phyloP scores from a whole-genome alignment of 306 rosid genomes.

The Psophocarpus tetragonolobus region DNA sequence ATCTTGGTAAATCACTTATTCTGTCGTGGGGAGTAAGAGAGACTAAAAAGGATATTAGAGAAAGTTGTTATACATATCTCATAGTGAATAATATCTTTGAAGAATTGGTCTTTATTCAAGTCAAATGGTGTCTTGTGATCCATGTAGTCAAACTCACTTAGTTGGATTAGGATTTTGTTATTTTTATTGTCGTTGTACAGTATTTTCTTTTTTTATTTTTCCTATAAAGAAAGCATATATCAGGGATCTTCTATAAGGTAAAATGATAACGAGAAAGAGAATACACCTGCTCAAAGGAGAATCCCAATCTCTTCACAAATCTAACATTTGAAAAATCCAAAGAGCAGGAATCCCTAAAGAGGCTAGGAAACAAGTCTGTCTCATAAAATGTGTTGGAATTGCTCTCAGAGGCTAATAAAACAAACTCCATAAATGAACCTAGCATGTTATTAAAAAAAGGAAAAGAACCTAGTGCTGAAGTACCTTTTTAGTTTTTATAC shows the following conservation, averaged over 20 bases:
- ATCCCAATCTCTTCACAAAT: slow-evolving; percentile 8
- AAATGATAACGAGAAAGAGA: background rate
- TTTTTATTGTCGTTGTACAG: background rate
- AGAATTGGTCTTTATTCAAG: background rate
- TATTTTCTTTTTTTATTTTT: background rate
- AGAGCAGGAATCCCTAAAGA: background rate
- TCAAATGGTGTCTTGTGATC: background rate
- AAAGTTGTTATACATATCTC: background rate
- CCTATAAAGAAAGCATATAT: background rate
- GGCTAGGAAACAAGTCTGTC: background rate
- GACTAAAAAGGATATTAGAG: no score
- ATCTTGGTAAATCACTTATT: no score
- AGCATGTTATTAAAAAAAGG: no score
- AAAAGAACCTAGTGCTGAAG: background rate
- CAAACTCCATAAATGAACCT: slow-evolving; percentile 9
- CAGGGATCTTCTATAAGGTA: background rate
- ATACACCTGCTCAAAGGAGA: background rate
- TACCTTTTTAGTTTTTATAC: background rate
- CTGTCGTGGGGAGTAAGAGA: no score
- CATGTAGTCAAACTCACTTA: background rate
- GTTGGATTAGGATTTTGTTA: background rate
- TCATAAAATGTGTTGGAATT: background rate
- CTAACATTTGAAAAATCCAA: background rate
- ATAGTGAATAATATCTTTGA: background rate
- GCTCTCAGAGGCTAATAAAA: slow-evolving; percentile 13